Conservation (phyloP, 306 rosid species). For the Cucumis hystrix region DNA sequence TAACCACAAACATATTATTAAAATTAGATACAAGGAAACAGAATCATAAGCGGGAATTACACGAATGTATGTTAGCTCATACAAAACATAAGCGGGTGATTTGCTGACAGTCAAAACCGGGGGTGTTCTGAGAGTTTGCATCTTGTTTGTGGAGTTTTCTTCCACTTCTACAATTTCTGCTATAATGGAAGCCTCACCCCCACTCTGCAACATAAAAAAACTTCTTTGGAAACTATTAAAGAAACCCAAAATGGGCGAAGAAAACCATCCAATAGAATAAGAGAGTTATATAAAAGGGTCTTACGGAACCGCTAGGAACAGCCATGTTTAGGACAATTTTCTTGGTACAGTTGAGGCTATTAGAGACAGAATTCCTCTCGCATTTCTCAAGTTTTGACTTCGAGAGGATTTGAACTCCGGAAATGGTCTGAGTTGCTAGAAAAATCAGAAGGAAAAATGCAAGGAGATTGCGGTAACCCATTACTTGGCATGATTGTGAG, state of each 20-base stretch:
- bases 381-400: conserved; percentile 85
- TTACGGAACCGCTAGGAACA: conserved; percentile 85
- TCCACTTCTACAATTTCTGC: conserved; percentile 92
- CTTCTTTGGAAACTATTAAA: background rate
- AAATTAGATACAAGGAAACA: background rate
- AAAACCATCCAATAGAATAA: background rate
- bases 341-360: conserved; percentile 58
- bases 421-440: background rate
- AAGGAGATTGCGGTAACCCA: conserved; percentile 10
- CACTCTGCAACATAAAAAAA: conserved; percentile 33
- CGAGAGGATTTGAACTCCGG: conserved; percentile 64
- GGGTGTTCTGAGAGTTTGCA: conserved; percentile 66
- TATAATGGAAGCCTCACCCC: conserved; percentile 75
- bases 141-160: conserved; percentile 60
- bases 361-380: conserved; percentile 60
- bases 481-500: background rate
- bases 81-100: conserved; percentile 68
- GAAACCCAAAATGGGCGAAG: background rate
- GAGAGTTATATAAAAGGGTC: background rate
- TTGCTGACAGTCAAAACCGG: conserved; percentile 65
- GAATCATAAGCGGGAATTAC: conserved; percentile 17
- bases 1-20: background rate
- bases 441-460: conserved; percentile 13
- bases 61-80: conserved; percentile 56
- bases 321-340: conserved; percentile 73